Evolutionary conservation across 2,329 filamentous ascomycete genomes (phyloP).

Genomic region (Cladorrhinum sp.): DNA sequence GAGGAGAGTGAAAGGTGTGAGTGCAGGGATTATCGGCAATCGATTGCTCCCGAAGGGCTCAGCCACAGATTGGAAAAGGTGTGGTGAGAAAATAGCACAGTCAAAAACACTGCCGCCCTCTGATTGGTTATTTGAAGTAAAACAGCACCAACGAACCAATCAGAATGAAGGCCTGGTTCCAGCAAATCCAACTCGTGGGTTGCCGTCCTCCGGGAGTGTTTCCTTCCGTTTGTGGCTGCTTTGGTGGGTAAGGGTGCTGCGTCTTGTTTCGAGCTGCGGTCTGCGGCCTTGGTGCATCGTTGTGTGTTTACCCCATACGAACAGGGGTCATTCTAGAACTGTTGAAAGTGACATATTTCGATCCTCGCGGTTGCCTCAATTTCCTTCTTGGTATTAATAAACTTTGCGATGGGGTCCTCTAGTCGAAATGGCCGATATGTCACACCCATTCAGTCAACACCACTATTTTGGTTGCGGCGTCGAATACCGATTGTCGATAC

Average conservation of each 20-base stretch:
- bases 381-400: slow-evolving; percentile 14
- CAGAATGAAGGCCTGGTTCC: not conserved
- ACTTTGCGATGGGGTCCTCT: slow-evolving; percentile 7
- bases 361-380: slow-evolving; percentile 18
- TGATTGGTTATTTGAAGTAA: not conserved
- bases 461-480: slow-evolving; percentile 7
- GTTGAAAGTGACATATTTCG: not conserved
- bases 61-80: not conserved
- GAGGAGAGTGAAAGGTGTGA: not conserved
- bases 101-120: not conserved
- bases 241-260: not conserved
- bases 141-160: slow-evolving; percentile 5
- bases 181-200: not conserved
- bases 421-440: slow-evolving; percentile 2
- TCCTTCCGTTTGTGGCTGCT: slow-evolving; percentile 1
- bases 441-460: not conserved
- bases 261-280: not conserved
- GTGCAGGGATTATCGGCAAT: not conserved
- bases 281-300: slow-evolving; percentile 3
- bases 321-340: not conserved
- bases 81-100: not conserved
- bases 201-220: not conserved
- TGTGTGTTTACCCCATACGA: not conserved
- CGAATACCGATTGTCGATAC: slow-evolving; percentile 4
- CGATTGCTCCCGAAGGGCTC: not conserved